Base-by-base conservation (phyloP, 805 yeast species). In the Cyberlindnera nakhonratchasimensis region DNA sequence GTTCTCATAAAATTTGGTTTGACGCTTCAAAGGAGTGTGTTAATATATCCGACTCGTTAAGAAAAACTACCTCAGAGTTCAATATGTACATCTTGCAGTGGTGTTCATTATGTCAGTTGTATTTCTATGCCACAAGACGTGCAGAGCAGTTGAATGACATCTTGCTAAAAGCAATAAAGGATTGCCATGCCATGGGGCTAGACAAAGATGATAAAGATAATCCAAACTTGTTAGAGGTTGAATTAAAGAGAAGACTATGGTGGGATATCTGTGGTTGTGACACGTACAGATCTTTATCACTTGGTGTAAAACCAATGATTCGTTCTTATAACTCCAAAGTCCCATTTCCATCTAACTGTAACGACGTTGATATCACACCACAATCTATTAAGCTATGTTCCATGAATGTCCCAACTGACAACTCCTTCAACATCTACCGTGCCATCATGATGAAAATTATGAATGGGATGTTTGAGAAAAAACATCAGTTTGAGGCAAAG, bases 271-370 rank as follows among this genome's bases (percentile, higher is more conserved):
- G 59, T 47, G 58, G 61, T 6, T 54, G 59, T 50, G 62, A 57
- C 33, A 48, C 62, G 0, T 57, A 48, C 42, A 53, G 58, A 32
- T 49, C 61, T 0, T 33, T 57, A 16, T 50, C 57, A 2, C 23
- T 57, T 5, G 61, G 61, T 29, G 46, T 42, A 1, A 54, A 51
- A 36, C 62, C 62, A 5, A 20, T 36, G 18, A 51, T 57, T 11
- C 39, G 43, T 5, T 53, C 61, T 5, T 55, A 53, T 32, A 31
- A 34, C 19, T 54, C 63, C 17, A 29, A 28, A 2, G 66, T 63
- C 1, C 66, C 68, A 13, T 55, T 57, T 38, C 66, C 65, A 4
- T 52, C 63, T 6, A 64, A 64, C 39, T 53, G 54, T 26, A 52
- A 63, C 34, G 68, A 64, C 45, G 43, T 33, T 4, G 64, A 61